Evolutionary conservation across 805 yeast species (phyloP).

Genomic region (Pichia heedii): DNA sequence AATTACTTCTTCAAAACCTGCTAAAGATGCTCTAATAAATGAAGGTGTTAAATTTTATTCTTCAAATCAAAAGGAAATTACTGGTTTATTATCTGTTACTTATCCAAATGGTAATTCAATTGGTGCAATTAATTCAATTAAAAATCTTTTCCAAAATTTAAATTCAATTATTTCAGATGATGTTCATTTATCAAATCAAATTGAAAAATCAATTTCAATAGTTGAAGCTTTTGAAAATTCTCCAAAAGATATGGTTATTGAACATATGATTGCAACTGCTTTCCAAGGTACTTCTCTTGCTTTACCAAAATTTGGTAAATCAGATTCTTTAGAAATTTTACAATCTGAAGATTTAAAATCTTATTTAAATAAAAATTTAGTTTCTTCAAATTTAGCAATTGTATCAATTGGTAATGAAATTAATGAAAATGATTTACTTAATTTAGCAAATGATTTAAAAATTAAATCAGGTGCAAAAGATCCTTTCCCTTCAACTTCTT

Average conservation of each 20-base stretch:
- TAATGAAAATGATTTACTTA: conserved; percentile 60
- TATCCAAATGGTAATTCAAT: conserved; percentile 47
- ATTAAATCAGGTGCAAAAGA: conserved; percentile 45
- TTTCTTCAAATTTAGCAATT: conserved; percentile 56
- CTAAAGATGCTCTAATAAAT: conserved; percentile 28
- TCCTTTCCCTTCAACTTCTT: conserved; percentile 43
- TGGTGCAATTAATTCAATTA: conserved; percentile 45
- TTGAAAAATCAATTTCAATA: conserved; percentile 38
- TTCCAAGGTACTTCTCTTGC: conserved; percentile 80
- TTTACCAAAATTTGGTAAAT: conserved; percentile 68
- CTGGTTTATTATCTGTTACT: conserved; percentile 52
- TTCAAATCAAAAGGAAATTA: conserved; percentile 51
- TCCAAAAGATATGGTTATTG: conserved; percentile 50
- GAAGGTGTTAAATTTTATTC: conserved; percentile 52
- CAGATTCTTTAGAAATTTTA: conserved; percentile 51
- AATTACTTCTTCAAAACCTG: conserved; percentile 30
- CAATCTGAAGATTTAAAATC: conserved; percentile 48
- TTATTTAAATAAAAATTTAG: conserved; percentile 49
- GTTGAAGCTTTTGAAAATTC: conserved; percentile 48
- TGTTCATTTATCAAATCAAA: conserved; percentile 27
- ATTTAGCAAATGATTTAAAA: conserved; percentile 45
- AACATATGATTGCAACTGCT: conserved; percentile 75
- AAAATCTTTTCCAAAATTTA: conserved; percentile 31
- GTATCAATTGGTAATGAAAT: conserved; percentile 58
- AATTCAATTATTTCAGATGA: conserved; percentile 33